phyloP scores from a whole-genome alignment of 495 filamentous ascomycete genomes.

The Oleoguttula mirabilis region DNA sequence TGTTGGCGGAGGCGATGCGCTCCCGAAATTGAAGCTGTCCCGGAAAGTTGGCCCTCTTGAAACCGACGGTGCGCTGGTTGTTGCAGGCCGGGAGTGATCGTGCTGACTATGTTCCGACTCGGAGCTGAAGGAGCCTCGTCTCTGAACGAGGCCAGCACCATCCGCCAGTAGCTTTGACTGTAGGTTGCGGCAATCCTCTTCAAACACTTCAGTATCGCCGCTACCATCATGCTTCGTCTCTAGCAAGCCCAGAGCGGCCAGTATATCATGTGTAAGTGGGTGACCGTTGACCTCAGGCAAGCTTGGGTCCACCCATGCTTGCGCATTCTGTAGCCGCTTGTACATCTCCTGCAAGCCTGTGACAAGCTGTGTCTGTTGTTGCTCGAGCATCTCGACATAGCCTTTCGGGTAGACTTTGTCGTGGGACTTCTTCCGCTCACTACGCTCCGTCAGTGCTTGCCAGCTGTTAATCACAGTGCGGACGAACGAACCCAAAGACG shows the following conservation, averaged over 20 bases:
- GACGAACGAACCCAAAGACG: constrained; percentile 27
- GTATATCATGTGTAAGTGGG: constrained; percentile 54
- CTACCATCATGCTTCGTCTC: constrained; percentile 30
- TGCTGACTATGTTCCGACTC: constrained; percentile 40
- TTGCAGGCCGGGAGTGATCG: neutral
- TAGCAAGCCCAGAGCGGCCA: constrained; percentile 46
- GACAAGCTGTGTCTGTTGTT: constrained; percentile 53
- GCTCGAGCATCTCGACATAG: constrained; percentile 62
- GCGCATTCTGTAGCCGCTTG: constrained; percentile 36
- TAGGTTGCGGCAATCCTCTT: constrained; percentile 44
- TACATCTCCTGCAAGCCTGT: constrained; percentile 51
- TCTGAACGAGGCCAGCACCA: constrained; percentile 33
- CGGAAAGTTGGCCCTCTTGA: constrained; percentile 4
- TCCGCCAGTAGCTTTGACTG: constrained; percentile 43
- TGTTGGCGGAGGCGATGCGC: constrained; percentile 4
- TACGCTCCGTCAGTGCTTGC: neutral
- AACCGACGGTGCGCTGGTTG: neutral
- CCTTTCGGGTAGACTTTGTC: constrained; percentile 36
- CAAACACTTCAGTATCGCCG: constrained; percentile 43
- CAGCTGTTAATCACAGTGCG: no score
- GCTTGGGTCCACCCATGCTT: constrained; percentile 44
- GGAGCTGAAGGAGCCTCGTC: constrained; percentile 44
- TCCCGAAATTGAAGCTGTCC: constrained; percentile 8
- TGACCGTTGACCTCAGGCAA: constrained; percentile 44
- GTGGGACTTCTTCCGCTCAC: constrained; percentile 33